These are phyloP conservation scores for Cytidiella melzeri DNA, from an alignment of 768 basidiomycete genomes.

Conservation along the genomic window DNA sequence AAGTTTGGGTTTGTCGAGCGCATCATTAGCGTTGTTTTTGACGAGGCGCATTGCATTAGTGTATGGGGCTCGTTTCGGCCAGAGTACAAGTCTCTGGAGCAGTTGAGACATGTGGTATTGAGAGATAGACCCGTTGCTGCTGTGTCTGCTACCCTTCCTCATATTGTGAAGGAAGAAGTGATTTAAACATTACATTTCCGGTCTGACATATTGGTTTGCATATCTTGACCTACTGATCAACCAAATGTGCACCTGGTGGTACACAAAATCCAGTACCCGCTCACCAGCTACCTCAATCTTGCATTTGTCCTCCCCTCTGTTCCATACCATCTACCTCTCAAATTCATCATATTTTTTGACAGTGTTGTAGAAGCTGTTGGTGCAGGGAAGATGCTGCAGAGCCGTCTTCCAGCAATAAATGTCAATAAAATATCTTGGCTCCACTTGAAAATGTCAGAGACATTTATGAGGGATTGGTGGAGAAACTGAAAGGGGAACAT, in stretches of 20 bases:
- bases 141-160: constrained; percentile 30
- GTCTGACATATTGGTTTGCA: background rate
- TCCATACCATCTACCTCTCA: background rate
- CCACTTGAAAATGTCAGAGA: constrained; percentile 2
- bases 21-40: constrained; percentile 27
- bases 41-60: constrained; percentile 37
- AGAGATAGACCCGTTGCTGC: constrained; percentile 20
- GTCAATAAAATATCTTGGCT: constrained; percentile 5
- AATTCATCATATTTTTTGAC: constrained; percentile 11
- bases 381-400: background rate
- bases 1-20: constrained; percentile 15
- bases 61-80: constrained; percentile 32
- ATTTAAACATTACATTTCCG: constrained; percentile 18
- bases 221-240: constrained; percentile 23
- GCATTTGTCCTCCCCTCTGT: background rate
- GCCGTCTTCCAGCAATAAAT: background rate
- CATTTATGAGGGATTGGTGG: background rate
- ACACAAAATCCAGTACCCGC: constrained; percentile 17
- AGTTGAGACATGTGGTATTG: constrained; percentile 25
- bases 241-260: constrained; percentile 28
- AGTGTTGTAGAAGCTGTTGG: background rate
- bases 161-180: constrained; percentile 19
- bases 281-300: constrained; percentile 14
- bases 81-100: constrained; percentile 25
- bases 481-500: background rate